Percentiles rank a stretch among this genome's conserved stretches.
These are phyloP conservation scores for Panaeolus papilionaceus DNA, from an alignment of 768 basidiomycete species.

Conservation along the genomic window DNA sequence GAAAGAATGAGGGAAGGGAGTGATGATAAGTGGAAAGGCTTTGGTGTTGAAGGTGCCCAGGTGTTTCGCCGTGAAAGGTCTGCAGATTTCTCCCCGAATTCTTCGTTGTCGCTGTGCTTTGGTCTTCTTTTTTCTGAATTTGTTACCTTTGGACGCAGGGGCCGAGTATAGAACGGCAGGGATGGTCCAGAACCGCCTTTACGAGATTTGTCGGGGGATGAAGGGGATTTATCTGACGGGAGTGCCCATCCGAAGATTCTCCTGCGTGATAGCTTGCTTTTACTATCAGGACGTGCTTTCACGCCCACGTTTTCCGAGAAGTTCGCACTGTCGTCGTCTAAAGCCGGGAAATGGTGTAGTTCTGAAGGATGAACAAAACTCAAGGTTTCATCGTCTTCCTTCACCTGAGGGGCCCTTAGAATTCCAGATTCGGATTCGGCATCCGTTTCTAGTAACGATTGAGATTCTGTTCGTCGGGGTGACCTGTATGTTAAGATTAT, in stretches of 20 bases:
- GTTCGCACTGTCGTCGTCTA: background rate
- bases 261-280: background rate
- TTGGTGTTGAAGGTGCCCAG: background rate
- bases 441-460: slow-evolving; percentile 1
- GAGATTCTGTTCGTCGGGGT: background rate
- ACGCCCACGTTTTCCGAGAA: slow-evolving; percentile 1
- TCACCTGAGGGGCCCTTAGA: background rate
- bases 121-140: background rate
- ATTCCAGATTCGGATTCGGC: background rate
- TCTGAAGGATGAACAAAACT: slow-evolving; percentile 1
- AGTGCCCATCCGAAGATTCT: slow-evolving; percentile 7
- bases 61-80: background rate
- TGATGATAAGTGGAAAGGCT: background rate
- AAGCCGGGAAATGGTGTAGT: background rate
- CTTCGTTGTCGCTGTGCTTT: background rate
- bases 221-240: background rate
- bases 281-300: background rate
- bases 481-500: slow-evolving; percentile 8
- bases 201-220: background rate
- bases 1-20: background rate
- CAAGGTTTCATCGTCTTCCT: background rate
- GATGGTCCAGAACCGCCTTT: background rate
- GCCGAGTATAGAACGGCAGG: background rate
- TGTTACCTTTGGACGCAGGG: background rate
- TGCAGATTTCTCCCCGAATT: background rate